phyloP scores from a whole-genome alignment of 805 yeast genomes.

The Suhomyces emberorum region DNA sequence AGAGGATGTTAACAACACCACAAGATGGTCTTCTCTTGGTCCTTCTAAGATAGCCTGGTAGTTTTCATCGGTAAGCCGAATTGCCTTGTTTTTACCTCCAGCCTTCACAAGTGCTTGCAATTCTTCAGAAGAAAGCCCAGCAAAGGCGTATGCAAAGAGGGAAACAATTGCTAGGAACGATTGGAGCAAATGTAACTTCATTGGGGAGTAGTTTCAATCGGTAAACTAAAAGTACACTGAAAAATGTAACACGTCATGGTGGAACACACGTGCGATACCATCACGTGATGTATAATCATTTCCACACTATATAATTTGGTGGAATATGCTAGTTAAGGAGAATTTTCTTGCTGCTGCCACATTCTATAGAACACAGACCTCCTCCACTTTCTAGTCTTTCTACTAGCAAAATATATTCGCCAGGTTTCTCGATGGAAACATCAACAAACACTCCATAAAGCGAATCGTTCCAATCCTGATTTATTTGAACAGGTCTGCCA shows the following conservation, averaged over 20 bases:
- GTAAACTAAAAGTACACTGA: neutral
- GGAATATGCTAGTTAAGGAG: no score
- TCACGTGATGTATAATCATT: no score
- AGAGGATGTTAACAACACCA: conserved; percentile 69
- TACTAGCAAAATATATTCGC: conserved; percentile 37
- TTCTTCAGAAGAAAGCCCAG: conserved; percentile 23
- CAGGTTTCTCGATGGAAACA: conserved; percentile 21
- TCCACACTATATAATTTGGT: no score
- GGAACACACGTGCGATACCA: neutral
- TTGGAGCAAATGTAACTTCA: conserved; percentile 2
- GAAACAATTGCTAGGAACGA: conserved; percentile 10
- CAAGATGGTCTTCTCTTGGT: conserved; percentile 65
- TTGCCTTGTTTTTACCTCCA: conserved; percentile 16
- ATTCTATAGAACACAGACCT: conserved; percentile 35
- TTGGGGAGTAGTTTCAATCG: neutral
- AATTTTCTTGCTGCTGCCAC: conserved; percentile 31
- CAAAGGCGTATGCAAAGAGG: conserved; percentile 15
- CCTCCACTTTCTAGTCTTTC: conserved; percentile 49
- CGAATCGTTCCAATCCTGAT: conserved; percentile 39
- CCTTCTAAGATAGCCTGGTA: conserved; percentile 56
- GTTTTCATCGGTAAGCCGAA: conserved; percentile 49
- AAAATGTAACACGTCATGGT: conserved; percentile 2
- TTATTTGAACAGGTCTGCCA: conserved; percentile 29
- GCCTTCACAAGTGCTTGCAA: conserved; percentile 17
- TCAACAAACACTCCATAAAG: conserved; percentile 45